Base-by-base conservation (phyloP, 2,329 filamentous ascomycete species). In the Teratosphaeria gauchensis region DNA sequence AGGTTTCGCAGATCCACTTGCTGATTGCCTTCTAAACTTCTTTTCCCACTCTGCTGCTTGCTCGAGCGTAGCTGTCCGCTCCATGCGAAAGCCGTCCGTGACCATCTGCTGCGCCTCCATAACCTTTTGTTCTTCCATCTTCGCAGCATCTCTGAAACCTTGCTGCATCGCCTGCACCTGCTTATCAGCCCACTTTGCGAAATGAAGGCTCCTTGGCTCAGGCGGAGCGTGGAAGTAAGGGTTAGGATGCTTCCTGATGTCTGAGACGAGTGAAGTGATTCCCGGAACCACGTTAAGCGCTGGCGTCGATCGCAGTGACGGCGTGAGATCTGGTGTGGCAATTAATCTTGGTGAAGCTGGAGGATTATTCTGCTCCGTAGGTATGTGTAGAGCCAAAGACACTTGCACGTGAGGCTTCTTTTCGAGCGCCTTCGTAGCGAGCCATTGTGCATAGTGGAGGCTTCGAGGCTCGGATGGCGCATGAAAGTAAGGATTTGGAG, bases 141-240 rank as follows among this genome's bases (percentile, higher is more conserved):
- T 9, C n/a, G 42, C 42, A 6, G 42, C 42, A 4, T 48, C 42
- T n/a, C 19, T 48, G n/a, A 48, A 16, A 8, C n/a, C 11, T 30
- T 59, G 54, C 55, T 53, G 46, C 24, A 35, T 38, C 51, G 56
- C 55, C 32, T 56, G 54, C 46, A 51, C 38, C 8, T 38, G 31
- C 30, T 53, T 56, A n/a, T 59, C 58, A 2, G 46, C 58, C 57
- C 57, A 59, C 19, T 55, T 6, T 9, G 42, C 57, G 14, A 56
- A 42, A 42, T 35, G 12, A 19, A 53, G 54, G 19, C 51, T 38
- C 16, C 30, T 31, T 14, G 57, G 57, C 33, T 32, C 46, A 6
- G 21, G 38, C 7, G 55, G 53, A 16, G 54, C 58, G 51, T 54
- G 58, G 21, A 38, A 31, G 54, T 59, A 59, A 12, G 57, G 57